Evolutionary conservation across 345 rosid genomes (phyloP).

Genomic region (Eucalyptus curtisii): DNA sequence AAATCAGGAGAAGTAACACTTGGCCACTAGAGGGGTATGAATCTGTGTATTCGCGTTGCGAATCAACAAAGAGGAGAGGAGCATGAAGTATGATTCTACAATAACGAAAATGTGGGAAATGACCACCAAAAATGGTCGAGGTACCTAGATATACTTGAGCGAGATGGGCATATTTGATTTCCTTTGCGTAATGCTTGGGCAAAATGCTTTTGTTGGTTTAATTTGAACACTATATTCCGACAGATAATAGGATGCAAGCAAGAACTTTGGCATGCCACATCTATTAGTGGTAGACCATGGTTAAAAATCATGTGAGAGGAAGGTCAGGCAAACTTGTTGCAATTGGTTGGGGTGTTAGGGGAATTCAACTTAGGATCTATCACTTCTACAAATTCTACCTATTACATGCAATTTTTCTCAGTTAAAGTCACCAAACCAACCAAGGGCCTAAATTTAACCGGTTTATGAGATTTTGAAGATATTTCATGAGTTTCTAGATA

Average conservation of each 20-base stretch:
- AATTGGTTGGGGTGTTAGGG: not conserved
- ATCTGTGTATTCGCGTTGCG: not conserved
- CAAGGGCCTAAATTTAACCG: accelerated
- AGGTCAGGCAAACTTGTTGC: not conserved
- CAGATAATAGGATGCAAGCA: not conserved
- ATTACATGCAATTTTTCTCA: not conserved
- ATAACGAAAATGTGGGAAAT: not conserved
- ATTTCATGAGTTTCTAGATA: not conserved
- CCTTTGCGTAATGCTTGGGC: not conserved
- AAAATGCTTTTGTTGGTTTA: not conserved
- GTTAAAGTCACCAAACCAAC: accelerated
- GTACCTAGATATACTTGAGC: not conserved
- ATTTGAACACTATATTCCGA: not conserved
- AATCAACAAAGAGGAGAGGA: not conserved
- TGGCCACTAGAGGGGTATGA: not conserved
- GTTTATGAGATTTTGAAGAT: not conserved
- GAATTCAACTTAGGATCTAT: not conserved
- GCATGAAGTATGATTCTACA: not conserved
- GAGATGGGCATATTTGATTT: not conserved
- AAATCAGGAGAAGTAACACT: not conserved
- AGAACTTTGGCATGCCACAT: not conserved
- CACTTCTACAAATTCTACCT: not conserved
- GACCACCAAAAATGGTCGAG: not conserved
- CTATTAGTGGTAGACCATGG: not conserved
- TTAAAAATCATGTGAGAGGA: not conserved